Evolutionary conservation across 2,329 filamentous ascomycete genomes (phyloP).

Genomic region (Colletotrichum lupini): DNA sequence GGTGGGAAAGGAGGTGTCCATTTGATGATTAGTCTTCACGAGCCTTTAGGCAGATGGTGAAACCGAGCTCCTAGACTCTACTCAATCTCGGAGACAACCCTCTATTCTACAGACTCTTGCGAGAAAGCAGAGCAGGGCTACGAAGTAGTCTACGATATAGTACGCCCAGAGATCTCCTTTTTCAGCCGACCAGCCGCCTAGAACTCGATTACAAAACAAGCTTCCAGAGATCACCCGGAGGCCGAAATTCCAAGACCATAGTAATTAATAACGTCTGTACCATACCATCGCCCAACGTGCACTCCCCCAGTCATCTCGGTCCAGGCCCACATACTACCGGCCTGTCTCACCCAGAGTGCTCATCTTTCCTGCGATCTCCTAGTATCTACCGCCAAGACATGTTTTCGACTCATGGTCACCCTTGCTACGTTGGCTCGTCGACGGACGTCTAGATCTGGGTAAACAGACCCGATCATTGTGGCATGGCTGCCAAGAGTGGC

Average conservation of each 20-base stretch:
- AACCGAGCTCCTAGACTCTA: neutral
- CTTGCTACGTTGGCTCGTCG: neutral
- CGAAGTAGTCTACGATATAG: neutral
- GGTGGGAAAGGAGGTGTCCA: neutral
- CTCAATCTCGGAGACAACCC: neutral
- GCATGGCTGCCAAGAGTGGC: neutral
- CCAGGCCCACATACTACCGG: neutral
- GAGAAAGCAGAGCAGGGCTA: neutral
- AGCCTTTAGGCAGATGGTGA: neutral
- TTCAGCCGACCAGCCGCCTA: neutral
- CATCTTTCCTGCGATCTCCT: neutral
- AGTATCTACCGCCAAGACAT: neutral
- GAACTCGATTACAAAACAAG: constrained; percentile 13
- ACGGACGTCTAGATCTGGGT: neutral
- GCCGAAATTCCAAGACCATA: neutral
- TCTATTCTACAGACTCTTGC: neutral
- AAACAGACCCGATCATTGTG: neutral
- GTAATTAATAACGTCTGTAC: neutral
- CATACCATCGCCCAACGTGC: neutral
- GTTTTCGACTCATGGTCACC: neutral
- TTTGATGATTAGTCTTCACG: neutral
- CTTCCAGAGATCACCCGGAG: neutral
- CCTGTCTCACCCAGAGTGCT: constrained; percentile 9
- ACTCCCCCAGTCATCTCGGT: neutral
- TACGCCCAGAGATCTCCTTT: neutral